Base-by-base conservation (phyloP, 2,329 filamentous ascomycete genomes). In the Trematosphaeria pertusa region DNA sequence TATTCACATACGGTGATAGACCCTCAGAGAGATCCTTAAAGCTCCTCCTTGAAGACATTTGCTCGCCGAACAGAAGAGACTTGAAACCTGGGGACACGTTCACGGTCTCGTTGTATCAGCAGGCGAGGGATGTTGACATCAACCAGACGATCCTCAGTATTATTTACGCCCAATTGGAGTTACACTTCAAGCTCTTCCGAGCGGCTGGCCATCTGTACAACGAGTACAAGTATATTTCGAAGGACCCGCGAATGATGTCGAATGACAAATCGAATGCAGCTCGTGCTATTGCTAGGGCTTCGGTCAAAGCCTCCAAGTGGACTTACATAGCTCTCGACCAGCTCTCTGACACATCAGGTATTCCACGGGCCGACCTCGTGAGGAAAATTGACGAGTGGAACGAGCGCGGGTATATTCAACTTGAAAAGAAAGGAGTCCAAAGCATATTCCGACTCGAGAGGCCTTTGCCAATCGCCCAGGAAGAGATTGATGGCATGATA, bases 121-220 rank as follows among this genome's bases (percentile, higher is more conserved):
- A 85, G 34, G 69, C 72, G 2, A 75, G 69, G 18, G 73, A 78
- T 0, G 80, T 77, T 45, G 84, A 87, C 54, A 82, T 87, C 44
- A 76, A 78, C 15, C 56, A 68, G 10, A 79, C 69, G 2, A 74
- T 79, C 0, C 68, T 86, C 5, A 70, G 71, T 30, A 79, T 81
- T 39, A 76, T 86, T 12, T 83, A 84, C 40, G 81, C 83, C 0
- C 77, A 81, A n/a, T 69, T 87, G 1, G 84, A 87, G 58, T 71
- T 87, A 4, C 78, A 77, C 2, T 85, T 83, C 48, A 72, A 73
- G 0, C 70, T 86, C 0, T 73, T 87, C 21, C 76, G 84, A 17
- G 53, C 82, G 78, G 12, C 79, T 76, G 14, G 86, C 78, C 0
- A 81, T 78, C 0, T 79, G 31, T 87, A 85, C 49, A 78, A 74